Evolutionary conservation across 106 monocot species (phyloP), one percentile per base, ranked within the genome.

Genomic region (Alisma plantagoaquatica): DNA sequence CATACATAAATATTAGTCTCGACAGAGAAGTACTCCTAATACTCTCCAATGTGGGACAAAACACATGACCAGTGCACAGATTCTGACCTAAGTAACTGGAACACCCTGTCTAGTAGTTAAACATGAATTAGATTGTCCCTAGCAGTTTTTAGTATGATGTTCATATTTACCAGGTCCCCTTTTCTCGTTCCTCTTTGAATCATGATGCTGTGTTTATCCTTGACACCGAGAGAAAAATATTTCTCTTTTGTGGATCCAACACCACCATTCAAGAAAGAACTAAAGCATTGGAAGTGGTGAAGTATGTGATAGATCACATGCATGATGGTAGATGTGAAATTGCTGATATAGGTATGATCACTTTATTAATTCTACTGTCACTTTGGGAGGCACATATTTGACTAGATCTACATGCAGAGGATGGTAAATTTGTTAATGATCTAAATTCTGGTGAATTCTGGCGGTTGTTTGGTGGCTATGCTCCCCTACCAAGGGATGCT

Each of bases 381-480:
- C 15, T 61, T 28, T 15, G 1, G 43, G 8, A n/a, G n/a, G n/a
- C n/a, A n/a, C n/a, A n/a, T n/a, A n/a, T n/a, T n/a, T n/a, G n/a
- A n/a, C n/a, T n/a, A n/a, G n/a, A n/a, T n/a, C n/a, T n/a, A n/a
- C n/a, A 27, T 41, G 33, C 29, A 64, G 64, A 64, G 16, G 64
- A 20, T 53, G 64, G 64, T 20, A 64, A 53, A 52, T 64, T 64
- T 64, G 53, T 51, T 24, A 27, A 23, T 29, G 64, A 64, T 53
- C 41, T 42, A 22, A 19, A 41, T 19, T 41, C 51, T 29, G 64
- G 51, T 9, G 53, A 64, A 15, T 64, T 64, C 14, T 64, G 64
- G 64, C 41, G 26, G 29, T 53, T 64, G 31, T 64, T 64, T 53
- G 64, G 64, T 52, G 64, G 64, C 16, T 64, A 64, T 64, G 64